Evolutionary conservation across 2,329 filamentous ascomycete genomes (phyloP), one percentile per base, ranked within the genome.

Genomic region (Amauroascus verrucosus): DNA sequence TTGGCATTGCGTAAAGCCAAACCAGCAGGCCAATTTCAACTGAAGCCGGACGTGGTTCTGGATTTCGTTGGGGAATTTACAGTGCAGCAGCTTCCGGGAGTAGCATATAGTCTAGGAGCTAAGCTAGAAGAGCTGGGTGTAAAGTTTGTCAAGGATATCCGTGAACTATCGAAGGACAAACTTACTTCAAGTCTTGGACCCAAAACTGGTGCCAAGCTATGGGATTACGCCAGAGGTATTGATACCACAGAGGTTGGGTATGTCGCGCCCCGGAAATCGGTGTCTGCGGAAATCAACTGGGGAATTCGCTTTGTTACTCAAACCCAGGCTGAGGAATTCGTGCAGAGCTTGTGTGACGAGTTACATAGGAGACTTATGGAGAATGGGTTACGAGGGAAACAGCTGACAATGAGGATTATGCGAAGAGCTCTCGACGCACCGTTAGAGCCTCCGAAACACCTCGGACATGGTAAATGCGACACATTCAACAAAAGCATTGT

Each of bases 211-310:
- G 85, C 88, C 60, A 95, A 85, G 66, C 75, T 98, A 0, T 91
- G 85, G 77, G 88, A 95, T 49, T 97, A 95, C 67, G 79, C 91
- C 20, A 81, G 88, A 5, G 93, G 93, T 2, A 88, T 97, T 47
- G 93, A 98, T 68, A 79, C 77, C 48, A 77, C 82, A 1, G 88
- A 95, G 67, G 88, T 97, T 5, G 91, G 90, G 30, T 86, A 91
- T 54, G 86, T 94, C 63, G 81, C 85, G 0, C 75, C 88, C 14
- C 83, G 93, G 51, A 98, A 97, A 65, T 97, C 91, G 0, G 88
- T 98, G 0, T 97, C 93, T 1, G 91, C 91, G 0, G 93, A 98
- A 66, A 88, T 98, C 57, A 98, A 93, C 62, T 98, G 93, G 93
- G 93, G 94, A 2, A 95, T 98, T 53, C 83, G 93, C 5, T 98